Conservation (phyloP, 169 alveolate genomes). For the Eimeria tenella region DNA sequence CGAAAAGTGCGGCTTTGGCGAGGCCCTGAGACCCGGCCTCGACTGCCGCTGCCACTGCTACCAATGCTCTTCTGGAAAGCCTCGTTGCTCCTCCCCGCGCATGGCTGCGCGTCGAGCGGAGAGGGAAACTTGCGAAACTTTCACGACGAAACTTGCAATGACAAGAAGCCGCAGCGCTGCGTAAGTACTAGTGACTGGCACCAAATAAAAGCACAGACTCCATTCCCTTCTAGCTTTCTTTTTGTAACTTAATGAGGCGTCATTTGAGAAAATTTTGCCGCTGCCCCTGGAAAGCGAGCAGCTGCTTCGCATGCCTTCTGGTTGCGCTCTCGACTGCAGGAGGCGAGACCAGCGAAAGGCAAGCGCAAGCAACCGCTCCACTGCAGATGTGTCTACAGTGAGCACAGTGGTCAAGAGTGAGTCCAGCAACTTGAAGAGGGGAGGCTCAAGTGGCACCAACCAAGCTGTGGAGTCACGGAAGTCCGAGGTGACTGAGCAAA, state of each 20-base stretch:
- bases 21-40: conserved; percentile 67
- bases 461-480: not conserved
- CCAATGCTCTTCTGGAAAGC: conserved; percentile 62
- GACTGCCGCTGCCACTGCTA: conserved; percentile 75
- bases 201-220: not conserved
- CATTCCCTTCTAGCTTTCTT: not conserved
- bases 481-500: no score
- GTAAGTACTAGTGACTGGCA: not conserved
- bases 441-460: not conserved
- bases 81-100: conserved; percentile 75
- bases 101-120: conserved; percentile 68
- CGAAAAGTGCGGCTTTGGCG: conserved; percentile 66
- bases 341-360: not conserved
- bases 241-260: not conserved
- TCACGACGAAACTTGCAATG: conserved; percentile 60
- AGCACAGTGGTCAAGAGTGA: not conserved
- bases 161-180: conserved; percentile 64
- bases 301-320: not conserved
- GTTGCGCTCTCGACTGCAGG: conserved; percentile 33
- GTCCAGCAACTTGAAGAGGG: not conserved
- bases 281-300: not conserved
- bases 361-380: conserved; percentile 16
- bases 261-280: not conserved
- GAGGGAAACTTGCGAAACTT: conserved; percentile 49
- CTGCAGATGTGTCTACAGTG: not conserved